Base-by-base conservation (phyloP, 805 yeast species). In the Wickerhamiella shivajii region DNA sequence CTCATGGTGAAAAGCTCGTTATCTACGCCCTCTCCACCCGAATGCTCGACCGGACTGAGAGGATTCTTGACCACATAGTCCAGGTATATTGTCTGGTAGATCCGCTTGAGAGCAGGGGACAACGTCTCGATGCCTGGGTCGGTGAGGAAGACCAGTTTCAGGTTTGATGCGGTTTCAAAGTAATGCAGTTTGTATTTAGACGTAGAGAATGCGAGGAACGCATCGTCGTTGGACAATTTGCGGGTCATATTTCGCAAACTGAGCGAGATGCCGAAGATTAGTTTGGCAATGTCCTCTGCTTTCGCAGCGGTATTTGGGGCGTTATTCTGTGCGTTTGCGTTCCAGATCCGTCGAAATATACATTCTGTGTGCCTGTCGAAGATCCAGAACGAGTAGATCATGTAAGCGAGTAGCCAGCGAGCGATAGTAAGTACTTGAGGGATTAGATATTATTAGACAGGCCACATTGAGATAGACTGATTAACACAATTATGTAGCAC, bases 291-390 rank as follows among this genome's bases (percentile, higher is more conserved):
- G 49, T 84, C 83, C 31, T 75, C 76, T 27, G 27, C 24, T 25
- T 24, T 67, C 10, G 62, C 57, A 46, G 20, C 17, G 3, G 29
- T 29, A 3, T 20, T 25, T 74, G 76, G 23, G 57, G 54, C 0
- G 63, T 51, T 2, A 67, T 67, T 24, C 53, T 43, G 34, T 29
- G 33, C 21, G 21, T 22, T 11, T 29, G 32, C 12, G 30, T 52
- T 48, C 74, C 76, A 85, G 51, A 80, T 92, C 34, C 92, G 62
- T 41, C 70, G 69, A 56, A 71, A 87, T 13, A 87, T 72, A 54
- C 97, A 85, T 42, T 77, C 74, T 45, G 96, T 80, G 57, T 87
- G 96, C 51, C 90, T 68, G 53, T 87, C 96, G 51, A 77, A 87
- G 36, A 87, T 70, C 79, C 84, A 80, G 50, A 85, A 77, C 8